Evolutionary conservation across 352 stramenopile species (phyloP).

Genomic region (Pythium sp.): DNA sequence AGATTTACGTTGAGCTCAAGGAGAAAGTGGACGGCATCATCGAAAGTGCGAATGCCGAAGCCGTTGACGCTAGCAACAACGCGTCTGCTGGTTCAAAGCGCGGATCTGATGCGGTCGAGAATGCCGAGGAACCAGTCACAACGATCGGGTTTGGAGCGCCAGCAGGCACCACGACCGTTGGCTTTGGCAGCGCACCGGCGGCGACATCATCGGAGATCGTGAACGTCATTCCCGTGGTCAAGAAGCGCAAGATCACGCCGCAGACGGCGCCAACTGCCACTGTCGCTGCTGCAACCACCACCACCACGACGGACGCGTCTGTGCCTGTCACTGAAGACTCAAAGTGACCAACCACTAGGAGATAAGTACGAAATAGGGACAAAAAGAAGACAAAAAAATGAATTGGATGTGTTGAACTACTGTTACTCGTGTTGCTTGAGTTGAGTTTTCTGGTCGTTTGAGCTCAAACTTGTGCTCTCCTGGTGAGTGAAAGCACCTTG

Average conservation of each 20-base stretch:
- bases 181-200: constrained; percentile 41
- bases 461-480: neutral
- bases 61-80: constrained; percentile 7
- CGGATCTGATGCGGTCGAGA: constrained; percentile 9
- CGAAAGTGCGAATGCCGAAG: constrained; percentile 34
- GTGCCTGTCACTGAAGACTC: neutral
- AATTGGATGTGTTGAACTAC: neutral
- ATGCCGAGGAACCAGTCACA: constrained; percentile 29
- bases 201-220: constrained; percentile 25
- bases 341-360: neutral
- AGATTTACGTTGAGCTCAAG: constrained; percentile 86
- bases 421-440: neutral
- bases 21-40: constrained; percentile 83
- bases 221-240: constrained; percentile 39
- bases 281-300: neutral
- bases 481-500: neutral
- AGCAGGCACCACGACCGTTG: constrained; percentile 27
- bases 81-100: constrained; percentile 6
- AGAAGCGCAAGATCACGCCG: constrained; percentile 16
- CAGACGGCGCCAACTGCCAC: neutral
- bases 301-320: neutral
- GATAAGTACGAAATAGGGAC: constrained; percentile 1
- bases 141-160: constrained; percentile 64
- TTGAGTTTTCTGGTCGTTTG: neutral
- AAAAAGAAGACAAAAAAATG: neutral